Evolutionary conservation across 495 filamentous ascomycete genomes (phyloP).

Genomic region (Hypomontagnella submonticulosa): DNA sequence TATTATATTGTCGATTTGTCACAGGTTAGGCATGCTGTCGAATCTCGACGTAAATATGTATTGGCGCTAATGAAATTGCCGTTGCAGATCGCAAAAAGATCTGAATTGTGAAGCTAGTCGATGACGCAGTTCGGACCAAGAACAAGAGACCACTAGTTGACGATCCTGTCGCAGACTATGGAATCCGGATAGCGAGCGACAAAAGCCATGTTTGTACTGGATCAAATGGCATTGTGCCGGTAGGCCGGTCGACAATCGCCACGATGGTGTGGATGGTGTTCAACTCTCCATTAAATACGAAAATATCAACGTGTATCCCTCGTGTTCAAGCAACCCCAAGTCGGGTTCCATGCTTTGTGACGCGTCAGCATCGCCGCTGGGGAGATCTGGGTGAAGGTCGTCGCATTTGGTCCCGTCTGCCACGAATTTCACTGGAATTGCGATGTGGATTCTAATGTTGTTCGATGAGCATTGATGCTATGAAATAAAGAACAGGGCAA

Average conservation of each 20-base stretch:
- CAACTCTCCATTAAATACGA: constrained; percentile 31
- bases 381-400: constrained; percentile 13
- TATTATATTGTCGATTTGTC: constrained; percentile 8
- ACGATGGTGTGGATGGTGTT: constrained; percentile 15
- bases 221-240: constrained; percentile 23
- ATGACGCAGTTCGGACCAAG: constrained; percentile 34
- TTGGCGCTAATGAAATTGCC: constrained; percentile 35
- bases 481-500: constrained; percentile 12
- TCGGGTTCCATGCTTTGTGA: constrained; percentile 15
- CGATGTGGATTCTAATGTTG: constrained; percentile 12
- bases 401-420: constrained; percentile 1
- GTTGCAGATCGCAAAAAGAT: constrained; percentile 36
- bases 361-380: constrained; percentile 34
- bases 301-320: constrained; percentile 22
- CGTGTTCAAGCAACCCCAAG: constrained; percentile 29
- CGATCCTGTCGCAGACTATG: constrained; percentile 38
- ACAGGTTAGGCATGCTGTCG: constrained; percentile 5
- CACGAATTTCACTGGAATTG: constrained; percentile 15
- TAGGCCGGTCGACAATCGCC: constrained; percentile 26
- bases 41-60: constrained; percentile 7
- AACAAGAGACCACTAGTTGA: constrained; percentile 25
- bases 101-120: constrained; percentile 25
- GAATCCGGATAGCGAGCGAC: constrained; percentile 29
- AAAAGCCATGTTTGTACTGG: constrained; percentile 16
- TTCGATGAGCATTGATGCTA: not conserved